Evolutionary conservation across 208 protist genomes (phyloP), one percentile per base, ranked within the genome.

Genomic region (Angomonas ambiguus): DNA sequence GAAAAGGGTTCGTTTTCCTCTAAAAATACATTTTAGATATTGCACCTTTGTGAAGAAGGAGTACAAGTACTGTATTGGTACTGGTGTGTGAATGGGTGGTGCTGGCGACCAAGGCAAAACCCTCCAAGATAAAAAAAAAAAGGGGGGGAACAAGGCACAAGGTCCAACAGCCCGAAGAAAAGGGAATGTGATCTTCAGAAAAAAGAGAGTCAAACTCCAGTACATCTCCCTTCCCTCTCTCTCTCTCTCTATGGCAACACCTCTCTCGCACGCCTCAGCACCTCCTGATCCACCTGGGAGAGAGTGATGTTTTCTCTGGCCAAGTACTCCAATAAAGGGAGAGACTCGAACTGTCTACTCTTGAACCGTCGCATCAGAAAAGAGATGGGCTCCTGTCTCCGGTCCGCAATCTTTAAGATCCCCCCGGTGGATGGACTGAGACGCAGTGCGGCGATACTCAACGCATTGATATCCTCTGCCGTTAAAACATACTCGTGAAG

Each of bases 361-460:
- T 27, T 51, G 2, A 63, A 35, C 27, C 20, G 6, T 24, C 74
- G 61, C 72, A 79, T 79, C 5, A 35, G 60, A 51, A 31, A 22
- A 11, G 67, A 31, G 35, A 77, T 5, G 1, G 11, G 3, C 20
- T 65, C 62, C 10, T 76, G 51, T 41, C 25, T 28, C 6, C 72
- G 59, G 38, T 94, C 76, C n/a, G 81, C 75, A 11, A 76, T 61
- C 16, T 70, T 62, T 2, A 94, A 57, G 16, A 92, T 38, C 30
- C 88, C 88, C 1, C 88, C 88, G 0, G 77, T 81, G 2, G 65
- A 74, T 2, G 62, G 34, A 35, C 74, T 57, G 49, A 94, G 51
- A 0, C 73, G 69, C 10, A 94, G 65, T 10, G 77, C 76, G 10
- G 65, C 74, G 45, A 92, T 63, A 8, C 83, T 89, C 45, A 86